Percentiles rank a stretch among this genome's conserved stretches.
phyloP scores from a whole-genome alignment of 768 basidiomycete species.

The Suillus paluster region DNA sequence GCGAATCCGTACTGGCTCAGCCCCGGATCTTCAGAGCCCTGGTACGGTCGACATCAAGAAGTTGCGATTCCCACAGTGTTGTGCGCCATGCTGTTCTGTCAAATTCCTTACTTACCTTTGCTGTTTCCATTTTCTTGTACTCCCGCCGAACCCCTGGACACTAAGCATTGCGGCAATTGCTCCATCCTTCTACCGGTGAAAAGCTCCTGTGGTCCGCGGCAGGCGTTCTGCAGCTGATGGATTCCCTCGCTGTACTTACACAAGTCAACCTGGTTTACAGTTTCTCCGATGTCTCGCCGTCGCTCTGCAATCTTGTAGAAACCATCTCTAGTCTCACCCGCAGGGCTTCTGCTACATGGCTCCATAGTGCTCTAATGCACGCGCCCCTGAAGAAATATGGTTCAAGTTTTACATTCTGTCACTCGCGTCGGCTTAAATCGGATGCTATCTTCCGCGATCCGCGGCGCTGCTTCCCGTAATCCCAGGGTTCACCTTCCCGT shows the following conservation, averaged over 20 bases:
- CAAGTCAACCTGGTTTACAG: neutral
- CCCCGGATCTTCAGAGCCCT: neutral
- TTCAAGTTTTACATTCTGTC: neutral
- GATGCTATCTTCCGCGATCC: neutral
- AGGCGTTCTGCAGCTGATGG: neutral
- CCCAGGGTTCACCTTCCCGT: neutral
- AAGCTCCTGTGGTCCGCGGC: neutral
- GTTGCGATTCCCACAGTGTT: neutral
- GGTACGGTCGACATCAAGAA: neutral
- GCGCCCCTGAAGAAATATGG: neutral
- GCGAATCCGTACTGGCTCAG: neutral
- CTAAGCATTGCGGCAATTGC: neutral
- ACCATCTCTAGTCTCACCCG: no score
- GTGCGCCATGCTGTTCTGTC: slow-evolving; percentile 6
- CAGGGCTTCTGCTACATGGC: neutral
- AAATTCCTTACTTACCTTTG: neutral
- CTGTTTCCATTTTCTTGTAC: neutral
- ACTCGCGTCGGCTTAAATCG: neutral
- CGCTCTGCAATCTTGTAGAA: no score
- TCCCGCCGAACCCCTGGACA: neutral
- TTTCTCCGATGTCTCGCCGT: neutral
- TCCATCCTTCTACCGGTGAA: neutral
- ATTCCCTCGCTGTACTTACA: neutral
- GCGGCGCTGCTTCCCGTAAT: neutral
- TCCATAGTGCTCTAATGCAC: neutral